Base-by-base conservation (phyloP, 2,329 filamentous ascomycete genomes). In the Lachnellula occidentalis region DNA sequence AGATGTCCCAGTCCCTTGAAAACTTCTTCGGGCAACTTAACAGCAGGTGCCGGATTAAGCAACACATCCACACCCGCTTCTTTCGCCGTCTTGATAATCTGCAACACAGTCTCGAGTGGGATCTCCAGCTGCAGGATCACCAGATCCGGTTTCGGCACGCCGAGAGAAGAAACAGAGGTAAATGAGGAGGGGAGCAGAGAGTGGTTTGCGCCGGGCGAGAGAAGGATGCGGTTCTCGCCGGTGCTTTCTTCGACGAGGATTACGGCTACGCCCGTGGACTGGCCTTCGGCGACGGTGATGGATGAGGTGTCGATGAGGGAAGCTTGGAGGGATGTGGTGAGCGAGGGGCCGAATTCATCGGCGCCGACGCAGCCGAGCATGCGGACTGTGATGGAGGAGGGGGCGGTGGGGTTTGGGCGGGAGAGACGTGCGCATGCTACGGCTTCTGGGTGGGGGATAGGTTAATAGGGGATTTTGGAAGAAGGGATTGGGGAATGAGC, bases 391-490 rank as follows among this genome's bases (percentile, higher is more conserved):
- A 78, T 68, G 48, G 61, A 58, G 8, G 54, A 50, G 21, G 46
- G 22, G n/a, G 64, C 46, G 58, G 58, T 42, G 36, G 68, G 62
- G 34, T 74, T 76, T 27, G 77, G 67, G 47, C 87, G 81, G 1
- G 89, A 94, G 49, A 95, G 81, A 59, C 92, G 88, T 49, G 86
- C 88, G 73, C 87, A 91, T 22, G 91, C 90, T 53, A 96, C 88
- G 56, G 91, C 92, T 75, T 39, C 36, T 37, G 8, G 27, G 14
- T 31, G 21, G 27, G 9, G 27, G 27, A 24, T 24, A 22, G 41
- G 42, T 43, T 21, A 43, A 5, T 3, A 43, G 11, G 19, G 24
- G n/a, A n/a, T n/a, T n/a, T n/a, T n/a, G n/a, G n/a, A n/a, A n/a
- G n/a, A n/a, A n/a, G n/a, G n/a, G n/a, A n/a, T n/a, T n/a, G 17